A percentile compares a stretch with the other conserved stretches of the same genome.
Evolutionary conservation across 2,329 filamentous ascomycete species (phyloP).

Genomic region (Drechslera avenae): DNA sequence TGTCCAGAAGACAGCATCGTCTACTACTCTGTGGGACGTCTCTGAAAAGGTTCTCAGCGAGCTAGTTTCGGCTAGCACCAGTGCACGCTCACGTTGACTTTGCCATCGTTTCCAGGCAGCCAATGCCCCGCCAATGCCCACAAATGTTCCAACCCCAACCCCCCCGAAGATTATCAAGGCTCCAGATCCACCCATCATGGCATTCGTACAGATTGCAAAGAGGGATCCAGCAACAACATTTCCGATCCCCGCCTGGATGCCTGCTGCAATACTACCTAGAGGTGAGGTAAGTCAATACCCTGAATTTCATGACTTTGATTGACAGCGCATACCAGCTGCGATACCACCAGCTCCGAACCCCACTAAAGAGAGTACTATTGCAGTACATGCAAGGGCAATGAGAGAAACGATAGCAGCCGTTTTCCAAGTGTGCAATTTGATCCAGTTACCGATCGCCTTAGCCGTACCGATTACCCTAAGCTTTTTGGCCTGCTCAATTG

Average conservation of each 20-base stretch:
- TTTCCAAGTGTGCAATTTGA: constrained; percentile 9
- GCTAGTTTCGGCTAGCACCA: background rate
- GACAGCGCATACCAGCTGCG: background rate
- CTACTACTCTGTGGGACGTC: background rate
- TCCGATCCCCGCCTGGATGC: constrained; percentile 27
- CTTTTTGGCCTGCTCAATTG: background rate
- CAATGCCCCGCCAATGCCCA: background rate
- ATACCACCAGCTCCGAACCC: constrained; percentile 13
- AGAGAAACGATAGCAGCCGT: constrained; percentile 9
- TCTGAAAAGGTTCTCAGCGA: too few relatives aligned
- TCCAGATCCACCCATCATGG: constrained; percentile 33
- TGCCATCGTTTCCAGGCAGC: background rate
- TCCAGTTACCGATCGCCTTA: constrained; percentile 5
- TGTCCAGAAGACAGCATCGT: background rate
- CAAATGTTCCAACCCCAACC: background rate
- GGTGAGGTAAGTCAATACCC: background rate
- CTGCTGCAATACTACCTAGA: constrained; percentile 30
- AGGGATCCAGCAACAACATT: constrained; percentile 24
- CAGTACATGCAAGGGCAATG: constrained; percentile 2
- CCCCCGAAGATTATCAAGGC: constrained; percentile 15
- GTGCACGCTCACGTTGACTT: background rate
- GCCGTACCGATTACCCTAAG: background rate
- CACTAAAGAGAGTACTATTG: background rate
- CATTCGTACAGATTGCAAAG: constrained; percentile 33
- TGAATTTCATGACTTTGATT: background rate